Conservation (phyloP, 1,284 basidiomycete genomes). For the Ganoderma meredithae region DNA sequence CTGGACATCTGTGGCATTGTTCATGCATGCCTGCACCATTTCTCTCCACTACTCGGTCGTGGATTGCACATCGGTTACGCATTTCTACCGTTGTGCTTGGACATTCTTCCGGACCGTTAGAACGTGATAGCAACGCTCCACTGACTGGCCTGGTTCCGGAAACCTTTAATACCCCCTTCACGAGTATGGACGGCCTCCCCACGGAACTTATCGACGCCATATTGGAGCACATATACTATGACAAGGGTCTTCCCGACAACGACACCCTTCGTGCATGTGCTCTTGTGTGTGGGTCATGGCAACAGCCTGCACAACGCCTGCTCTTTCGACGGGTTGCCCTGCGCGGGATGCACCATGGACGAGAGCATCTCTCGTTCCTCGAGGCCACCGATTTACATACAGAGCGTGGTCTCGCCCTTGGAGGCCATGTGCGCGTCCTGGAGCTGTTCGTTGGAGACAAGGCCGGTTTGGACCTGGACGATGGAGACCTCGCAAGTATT, state of each 20-base stretch:
- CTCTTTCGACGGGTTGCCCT: conserved; percentile 46
- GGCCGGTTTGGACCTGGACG: conserved; percentile 15
- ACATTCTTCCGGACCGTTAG: no score
- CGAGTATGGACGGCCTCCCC: conserved; percentile 38
- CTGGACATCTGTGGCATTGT: no score
- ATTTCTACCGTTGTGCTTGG: no score
- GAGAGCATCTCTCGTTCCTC: conserved; percentile 20
- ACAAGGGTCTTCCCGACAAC: conserved; percentile 42
- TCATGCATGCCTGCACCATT: no score
- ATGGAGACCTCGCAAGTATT: conserved; percentile 36
- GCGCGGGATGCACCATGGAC: conserved; percentile 8
- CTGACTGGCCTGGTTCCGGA: neutral
- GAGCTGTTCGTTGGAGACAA: conserved; percentile 31
- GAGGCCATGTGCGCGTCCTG: conserved; percentile 32
- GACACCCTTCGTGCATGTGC: conserved; percentile 44
- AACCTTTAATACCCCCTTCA: no score
- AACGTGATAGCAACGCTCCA: neutral
- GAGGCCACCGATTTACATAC: conserved; percentile 21
- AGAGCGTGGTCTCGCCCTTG: conserved; percentile 28
- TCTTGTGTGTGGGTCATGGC: conserved; percentile 49
- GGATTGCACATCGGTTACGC: no score
- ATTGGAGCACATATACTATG: conserved; percentile 47
- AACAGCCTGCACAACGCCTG: conserved; percentile 47
- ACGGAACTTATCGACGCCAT: conserved; percentile 54
- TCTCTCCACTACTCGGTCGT: no score